Conservation (phyloP, 2,329 filamentous ascomycete species). For the Cryphonectria parasitica region DNA sequence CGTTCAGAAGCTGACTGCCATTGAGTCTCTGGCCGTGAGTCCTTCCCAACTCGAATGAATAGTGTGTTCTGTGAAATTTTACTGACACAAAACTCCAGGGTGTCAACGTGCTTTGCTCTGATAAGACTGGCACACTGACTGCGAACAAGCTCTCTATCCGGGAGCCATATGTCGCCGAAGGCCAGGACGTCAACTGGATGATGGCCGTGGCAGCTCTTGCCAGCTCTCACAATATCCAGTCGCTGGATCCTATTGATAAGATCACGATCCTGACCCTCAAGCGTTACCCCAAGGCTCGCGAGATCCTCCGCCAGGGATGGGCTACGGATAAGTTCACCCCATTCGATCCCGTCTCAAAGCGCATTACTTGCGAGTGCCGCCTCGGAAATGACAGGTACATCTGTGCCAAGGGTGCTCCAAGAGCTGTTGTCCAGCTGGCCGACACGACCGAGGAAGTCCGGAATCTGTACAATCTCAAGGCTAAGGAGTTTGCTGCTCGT, state of each 20-base stretch:
- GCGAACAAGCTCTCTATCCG: constrained; percentile 77
- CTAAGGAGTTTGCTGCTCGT: constrained; percentile 74
- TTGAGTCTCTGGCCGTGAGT: constrained; percentile 67
- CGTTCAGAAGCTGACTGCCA: constrained; percentile 78
- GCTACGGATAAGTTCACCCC: constrained; percentile 77
- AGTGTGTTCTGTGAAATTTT: no score
- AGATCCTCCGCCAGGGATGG: constrained; percentile 76
- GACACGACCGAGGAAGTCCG: constrained; percentile 68
- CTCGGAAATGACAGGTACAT: constrained; percentile 72
- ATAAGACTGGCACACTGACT: constrained; percentile 80
- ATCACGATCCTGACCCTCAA: constrained; percentile 77
- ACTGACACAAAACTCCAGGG: constrained; percentile 40
- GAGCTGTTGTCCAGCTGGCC: constrained; percentile 72
- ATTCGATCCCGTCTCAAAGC: constrained; percentile 80
- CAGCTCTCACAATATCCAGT: constrained; percentile 79
- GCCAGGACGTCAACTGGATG: constrained; percentile 82
- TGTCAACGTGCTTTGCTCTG: constrained; percentile 79
- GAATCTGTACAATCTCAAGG: constrained; percentile 72
- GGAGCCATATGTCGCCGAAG: constrained; percentile 76
- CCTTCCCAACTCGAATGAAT: no score
- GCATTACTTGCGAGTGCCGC: constrained; percentile 71
- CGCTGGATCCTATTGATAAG: constrained; percentile 79
- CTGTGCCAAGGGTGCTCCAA: constrained; percentile 78
- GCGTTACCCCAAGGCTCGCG: constrained; percentile 75
- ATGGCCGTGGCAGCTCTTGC: constrained; percentile 79